phyloP scores from a whole-genome alignment of 441 rosid genomes.

The Brassica hybrid region DNA sequence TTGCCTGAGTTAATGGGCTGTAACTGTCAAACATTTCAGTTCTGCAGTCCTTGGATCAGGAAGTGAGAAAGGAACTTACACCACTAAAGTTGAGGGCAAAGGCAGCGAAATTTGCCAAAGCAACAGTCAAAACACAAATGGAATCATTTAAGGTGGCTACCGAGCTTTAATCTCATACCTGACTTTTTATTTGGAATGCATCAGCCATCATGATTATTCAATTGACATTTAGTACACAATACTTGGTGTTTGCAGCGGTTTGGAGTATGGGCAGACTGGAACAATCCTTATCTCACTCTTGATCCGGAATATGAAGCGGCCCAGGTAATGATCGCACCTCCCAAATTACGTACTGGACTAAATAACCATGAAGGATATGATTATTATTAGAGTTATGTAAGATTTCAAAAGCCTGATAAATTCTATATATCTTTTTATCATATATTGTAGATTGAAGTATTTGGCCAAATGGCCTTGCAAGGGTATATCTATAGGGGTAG shows the following conservation, averaged over 20 bases:
- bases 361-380: conserved; percentile 21
- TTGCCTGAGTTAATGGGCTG: conserved; percentile 42
- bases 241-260: conserved; percentile 64
- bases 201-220: conserved; percentile 6
- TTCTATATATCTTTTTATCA: conserved; percentile 31
- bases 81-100: conserved; percentile 87
- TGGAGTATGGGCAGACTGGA: conserved; percentile 99
- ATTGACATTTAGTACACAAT: neutral
- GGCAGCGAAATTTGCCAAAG: conserved; percentile 93
- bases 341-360: conserved; percentile 15
- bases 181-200: conserved; percentile 9
- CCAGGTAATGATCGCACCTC: conserved; percentile 65
- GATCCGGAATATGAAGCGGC: conserved; percentile 97
- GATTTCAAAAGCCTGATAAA: conserved; percentile 24
- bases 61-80: conserved; percentile 83
- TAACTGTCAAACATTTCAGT: conserved; percentile 63
- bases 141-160: conserved; percentile 83
- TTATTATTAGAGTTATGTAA: conserved; percentile 8
- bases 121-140: conserved; percentile 96
- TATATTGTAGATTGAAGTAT: conserved; percentile 80
- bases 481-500: conserved; percentile 93
- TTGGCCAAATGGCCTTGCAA: conserved; percentile 87
- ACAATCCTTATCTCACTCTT: conserved; percentile 82
- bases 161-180: conserved; percentile 8
- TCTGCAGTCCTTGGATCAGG: conserved; percentile 89